Base-by-base conservation (phyloP, 2,329 filamentous ascomycete genomes). In the Aureobasidium pullulans region DNA sequence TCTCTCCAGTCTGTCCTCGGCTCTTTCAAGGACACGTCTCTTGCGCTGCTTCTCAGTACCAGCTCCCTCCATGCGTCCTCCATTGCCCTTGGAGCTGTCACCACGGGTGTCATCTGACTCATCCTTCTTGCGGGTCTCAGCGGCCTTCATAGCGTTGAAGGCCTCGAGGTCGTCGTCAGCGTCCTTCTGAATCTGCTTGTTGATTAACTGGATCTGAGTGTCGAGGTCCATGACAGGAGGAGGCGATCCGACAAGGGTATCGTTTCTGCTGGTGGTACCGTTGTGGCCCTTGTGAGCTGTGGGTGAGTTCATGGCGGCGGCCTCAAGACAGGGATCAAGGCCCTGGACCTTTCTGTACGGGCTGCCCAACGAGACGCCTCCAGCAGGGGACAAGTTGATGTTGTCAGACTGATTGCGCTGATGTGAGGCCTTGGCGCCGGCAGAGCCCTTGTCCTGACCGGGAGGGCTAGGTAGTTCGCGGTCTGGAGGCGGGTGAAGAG, bases 21-120 rank as follows among this genome's bases (percentile, higher is more conserved):
- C 70, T 54, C 66, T 63, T 54, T 72, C 69, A 3, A 71, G 62
- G 8, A 64, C 62, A 16, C 65, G 62, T 1, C 70, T 65, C 59
- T 72, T 72, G 43, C 63, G 66, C 16, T 70, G 68, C 63, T 72
- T 72, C 29, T 71, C 67, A 5, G 65, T 65, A 2, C 65, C 63
- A 0, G 63, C 61, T n/a, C 66, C 66, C n/a, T 64, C 60, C 43
- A 49, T 48, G 48, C 43, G 53, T 11, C 37, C 43, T 42, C 61
- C 60, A 19, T 56, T 61, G 13, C 46, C 48, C 16, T 58, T 43
- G 10, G 39, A 59, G 28, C 57, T 58, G 4, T 23, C 43, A 15
- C 49, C 61, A 40, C 57, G 58, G 19, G 23, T 34, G 42, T 43
- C 42, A 16, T 11, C 28, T 44, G 57, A 61, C 42, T 50, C 54